Base-by-base conservation (phyloP, 2,329 filamentous ascomycete species). In the Diaporthe sp. region DNA sequence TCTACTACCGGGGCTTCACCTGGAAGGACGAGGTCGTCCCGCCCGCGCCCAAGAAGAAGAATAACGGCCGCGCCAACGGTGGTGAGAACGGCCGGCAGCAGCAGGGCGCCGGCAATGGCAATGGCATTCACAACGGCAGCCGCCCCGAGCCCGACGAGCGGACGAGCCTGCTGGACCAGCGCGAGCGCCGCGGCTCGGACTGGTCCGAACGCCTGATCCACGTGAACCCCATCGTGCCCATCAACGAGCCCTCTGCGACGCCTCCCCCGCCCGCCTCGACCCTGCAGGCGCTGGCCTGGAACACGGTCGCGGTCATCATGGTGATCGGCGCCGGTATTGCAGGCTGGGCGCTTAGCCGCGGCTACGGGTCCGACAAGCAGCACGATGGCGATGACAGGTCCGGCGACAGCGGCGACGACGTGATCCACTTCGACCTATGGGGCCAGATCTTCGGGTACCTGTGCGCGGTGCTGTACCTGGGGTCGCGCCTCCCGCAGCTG, bases 401-500 rank as follows among this genome's bases (percentile, higher is more conserved):
- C 65, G 65, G 4, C 70, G 82, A 8, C 76, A 85, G 85, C 39
- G 84, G 85, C 49, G 85, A 86, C 37, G 86, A 88, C 60, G 83
- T 86, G 1, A 89, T 95, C 13, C 84, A 88, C 1, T 94, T 98
- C 85, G 95, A 93, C 80, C 81, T 92, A 42, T 91, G 92, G 85
- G 97, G 97, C 70, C 97, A 99, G 82, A 87, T 98, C 65, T 98
- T 98, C 80, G 97, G 97, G 51, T 98, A 98, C 85, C 89, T 98
- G 65, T 98, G 96, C 85, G 95, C 97, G 3, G 87, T 91, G 1
- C 88, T 98, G 7, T 98, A 99, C 82, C 94, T 98, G 15, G 95
- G 95, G 31, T 97, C 94, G 0, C 93, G 97, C 12, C 85, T 98
- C 9, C 97, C 97, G 0, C 97, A 99, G 85, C 88, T 99, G 2